Evolutionary conservation across 2,329 filamentous ascomycete genomes (phyloP).

Genomic region (Neofusicoccum sp.): DNA sequence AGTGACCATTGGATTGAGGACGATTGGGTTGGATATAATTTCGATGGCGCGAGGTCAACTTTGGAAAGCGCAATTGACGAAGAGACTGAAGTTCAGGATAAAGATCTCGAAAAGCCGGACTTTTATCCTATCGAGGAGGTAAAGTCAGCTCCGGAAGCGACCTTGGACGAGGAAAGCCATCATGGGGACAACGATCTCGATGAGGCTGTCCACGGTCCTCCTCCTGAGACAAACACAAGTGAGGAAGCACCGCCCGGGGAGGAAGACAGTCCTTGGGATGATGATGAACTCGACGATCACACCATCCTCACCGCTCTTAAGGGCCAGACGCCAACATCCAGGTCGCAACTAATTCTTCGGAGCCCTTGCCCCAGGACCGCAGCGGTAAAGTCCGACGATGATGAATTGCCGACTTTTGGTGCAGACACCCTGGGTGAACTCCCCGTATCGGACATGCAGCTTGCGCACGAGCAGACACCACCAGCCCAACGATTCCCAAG

Average conservation of each 20-base stretch:
- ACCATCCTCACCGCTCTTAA: conserved; percentile 33
- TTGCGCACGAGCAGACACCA: too few relatives aligned
- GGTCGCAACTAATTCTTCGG: neutral
- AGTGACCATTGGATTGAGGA: too few relatives aligned
- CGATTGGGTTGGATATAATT: too few relatives aligned
- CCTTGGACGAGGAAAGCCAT: conserved; percentile 30
- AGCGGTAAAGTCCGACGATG: neutral
- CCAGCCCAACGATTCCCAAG: too few relatives aligned
- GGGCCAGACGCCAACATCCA: conserved; percentile 21
- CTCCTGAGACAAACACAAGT: neutral
- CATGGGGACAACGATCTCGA: conserved; percentile 31
- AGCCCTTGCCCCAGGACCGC: neutral
- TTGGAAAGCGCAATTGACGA: too few relatives aligned
- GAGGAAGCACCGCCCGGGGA: neutral
- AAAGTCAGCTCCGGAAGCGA: neutral
- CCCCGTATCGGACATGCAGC: neutral
- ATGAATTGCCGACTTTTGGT: neutral
- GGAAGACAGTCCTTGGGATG: conserved; percentile 39
- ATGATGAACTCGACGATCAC: conserved; percentile 34
- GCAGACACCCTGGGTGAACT: neutral
- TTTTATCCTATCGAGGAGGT: neutral
- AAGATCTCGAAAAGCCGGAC: neutral
- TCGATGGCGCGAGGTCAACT: too few relatives aligned
- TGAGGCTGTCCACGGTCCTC: neutral
- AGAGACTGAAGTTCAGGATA: neutral